A percentile compares a stretch with the other conserved stretches of the same genome.
phyloP scores from a whole-genome alignment of 441 rosid genomes.

The Populus tomentosa region DNA sequence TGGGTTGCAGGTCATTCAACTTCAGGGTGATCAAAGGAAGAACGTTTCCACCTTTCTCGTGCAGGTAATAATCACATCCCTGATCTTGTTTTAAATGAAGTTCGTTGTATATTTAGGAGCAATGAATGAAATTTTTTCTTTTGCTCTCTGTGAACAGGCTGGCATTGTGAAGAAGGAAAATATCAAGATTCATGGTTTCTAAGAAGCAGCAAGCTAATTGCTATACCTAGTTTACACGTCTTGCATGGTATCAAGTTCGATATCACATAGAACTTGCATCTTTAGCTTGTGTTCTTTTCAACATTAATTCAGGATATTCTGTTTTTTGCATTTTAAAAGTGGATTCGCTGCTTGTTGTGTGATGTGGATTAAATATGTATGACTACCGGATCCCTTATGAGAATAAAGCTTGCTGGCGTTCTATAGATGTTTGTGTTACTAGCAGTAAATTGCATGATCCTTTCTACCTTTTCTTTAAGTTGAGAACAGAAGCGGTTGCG shows the following conservation, averaged over 20 bases:
- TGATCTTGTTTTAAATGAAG: background rate
- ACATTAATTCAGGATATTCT: background rate
- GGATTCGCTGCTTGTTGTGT: background rate
- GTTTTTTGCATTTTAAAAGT: background rate
- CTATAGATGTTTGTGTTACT: background rate
- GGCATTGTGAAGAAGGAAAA: constrained; percentile 92
- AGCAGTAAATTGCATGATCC: background rate
- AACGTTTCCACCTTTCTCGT: constrained; percentile 50
- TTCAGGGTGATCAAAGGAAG: constrained; percentile 82
- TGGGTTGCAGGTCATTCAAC: constrained; percentile 58
- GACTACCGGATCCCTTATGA: background rate
- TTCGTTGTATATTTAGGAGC: background rate
- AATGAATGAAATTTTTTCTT: background rate
- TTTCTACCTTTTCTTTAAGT: too few species aligned
- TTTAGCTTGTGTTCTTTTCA: background rate
- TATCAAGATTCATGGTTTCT: constrained; percentile 94
- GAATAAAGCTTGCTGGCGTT: background rate
- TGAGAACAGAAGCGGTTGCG: too few species aligned
- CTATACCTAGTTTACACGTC: background rate
- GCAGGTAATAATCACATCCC: constrained; percentile 31
- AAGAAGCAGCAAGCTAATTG: constrained; percentile 23
- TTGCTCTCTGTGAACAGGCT: constrained; percentile 37
- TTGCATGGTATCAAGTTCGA: background rate
- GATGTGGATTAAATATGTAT: background rate
- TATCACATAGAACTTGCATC: background rate